phyloP scores from a whole-genome alignment of 176 grass and related monocot species.

The Canna indica region DNA sequence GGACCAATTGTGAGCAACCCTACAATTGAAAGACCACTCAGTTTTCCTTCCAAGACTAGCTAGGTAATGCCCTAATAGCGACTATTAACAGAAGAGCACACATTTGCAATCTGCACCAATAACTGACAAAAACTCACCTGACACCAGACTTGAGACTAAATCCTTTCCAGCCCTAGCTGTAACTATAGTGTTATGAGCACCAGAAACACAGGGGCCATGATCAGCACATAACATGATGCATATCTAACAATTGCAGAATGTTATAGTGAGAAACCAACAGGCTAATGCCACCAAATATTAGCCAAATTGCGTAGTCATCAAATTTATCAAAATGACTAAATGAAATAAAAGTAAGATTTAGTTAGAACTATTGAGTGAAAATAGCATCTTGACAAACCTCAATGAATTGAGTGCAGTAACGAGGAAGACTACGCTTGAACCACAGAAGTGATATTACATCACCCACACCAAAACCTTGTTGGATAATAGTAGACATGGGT shows the following conservation, averaged over 20 bases:
- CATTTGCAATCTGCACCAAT: background rate
- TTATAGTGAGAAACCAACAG: background rate
- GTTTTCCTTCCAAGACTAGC: background rate
- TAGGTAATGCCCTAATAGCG: background rate
- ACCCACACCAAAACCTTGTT: constrained; percentile 86
- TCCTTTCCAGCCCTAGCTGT: constrained; percentile 95
- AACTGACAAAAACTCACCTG: constrained; percentile 40
- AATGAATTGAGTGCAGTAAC: constrained; percentile 98
- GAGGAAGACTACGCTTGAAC: constrained; percentile 97
- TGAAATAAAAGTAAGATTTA: background rate
- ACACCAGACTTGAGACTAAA: constrained; percentile 94
- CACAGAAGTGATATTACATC: constrained; percentile 99
- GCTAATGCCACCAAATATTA: background rate
- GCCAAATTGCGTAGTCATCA: background rate
- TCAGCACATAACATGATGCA: constrained; percentile 96
- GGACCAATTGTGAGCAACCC: constrained; percentile 95
- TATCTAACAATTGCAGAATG: constrained; percentile 23
- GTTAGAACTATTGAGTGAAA: background rate
- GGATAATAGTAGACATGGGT: constrained; percentile 95
- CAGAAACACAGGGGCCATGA: constrained; percentile 96
- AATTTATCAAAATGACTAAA: background rate
- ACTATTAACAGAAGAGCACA: background rate
- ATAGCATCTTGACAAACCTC: constrained; percentile 39
- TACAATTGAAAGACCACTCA: constrained; percentile 21
- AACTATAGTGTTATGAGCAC: constrained; percentile 97